These are phyloP conservation scores for Alternaria sp. DNA, from an alignment of 2,329 filamentous ascomycete species.

Conservation along the genomic window DNA sequence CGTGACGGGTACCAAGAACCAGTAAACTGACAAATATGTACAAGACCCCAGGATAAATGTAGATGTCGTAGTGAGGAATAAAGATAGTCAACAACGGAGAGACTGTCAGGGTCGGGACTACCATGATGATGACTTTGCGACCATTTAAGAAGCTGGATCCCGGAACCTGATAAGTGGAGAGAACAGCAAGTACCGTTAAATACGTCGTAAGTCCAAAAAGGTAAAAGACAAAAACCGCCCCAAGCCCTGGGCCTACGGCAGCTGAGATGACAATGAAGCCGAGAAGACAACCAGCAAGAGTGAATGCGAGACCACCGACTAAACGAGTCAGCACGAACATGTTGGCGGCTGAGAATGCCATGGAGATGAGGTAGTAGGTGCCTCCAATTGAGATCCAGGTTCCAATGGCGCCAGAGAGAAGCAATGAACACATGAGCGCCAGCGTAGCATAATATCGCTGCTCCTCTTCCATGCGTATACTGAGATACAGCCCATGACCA, in stretches of 20 bases:
- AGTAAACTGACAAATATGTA: conserved; percentile 63
- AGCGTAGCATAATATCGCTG: conserved; percentile 64
- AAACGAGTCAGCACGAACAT: conserved; percentile 64
- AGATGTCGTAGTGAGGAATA: conserved; percentile 60
- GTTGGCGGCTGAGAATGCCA: conserved; percentile 64
- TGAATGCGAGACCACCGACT: conserved; percentile 61
- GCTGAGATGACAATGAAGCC: conserved; percentile 61
- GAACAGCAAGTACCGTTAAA: conserved; percentile 63
- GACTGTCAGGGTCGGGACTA: conserved; percentile 64
- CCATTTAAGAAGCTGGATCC: conserved; percentile 66
- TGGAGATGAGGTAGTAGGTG: conserved; percentile 67
- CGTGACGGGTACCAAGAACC: conserved; percentile 61
- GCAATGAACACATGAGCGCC: conserved; percentile 65
- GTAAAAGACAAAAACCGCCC: conserved; percentile 68
- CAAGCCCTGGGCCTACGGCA: conserved; percentile 54
- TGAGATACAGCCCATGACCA: conserved; percentile 69
- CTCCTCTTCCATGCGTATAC: conserved; percentile 61
- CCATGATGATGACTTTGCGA: conserved; percentile 63
- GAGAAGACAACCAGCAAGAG: conserved; percentile 61
- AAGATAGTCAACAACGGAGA: conserved; percentile 66
- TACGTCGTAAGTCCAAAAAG: conserved; percentile 66
- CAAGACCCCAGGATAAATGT: conserved; percentile 64
- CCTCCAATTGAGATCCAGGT: conserved; percentile 71
- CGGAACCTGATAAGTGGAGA: conserved; percentile 57
- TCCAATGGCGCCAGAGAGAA: conserved; percentile 68